phyloP scores from a whole-genome alignment of 225 moss, liverwort and hornwort species.

The Sphagnum contortum region DNA sequence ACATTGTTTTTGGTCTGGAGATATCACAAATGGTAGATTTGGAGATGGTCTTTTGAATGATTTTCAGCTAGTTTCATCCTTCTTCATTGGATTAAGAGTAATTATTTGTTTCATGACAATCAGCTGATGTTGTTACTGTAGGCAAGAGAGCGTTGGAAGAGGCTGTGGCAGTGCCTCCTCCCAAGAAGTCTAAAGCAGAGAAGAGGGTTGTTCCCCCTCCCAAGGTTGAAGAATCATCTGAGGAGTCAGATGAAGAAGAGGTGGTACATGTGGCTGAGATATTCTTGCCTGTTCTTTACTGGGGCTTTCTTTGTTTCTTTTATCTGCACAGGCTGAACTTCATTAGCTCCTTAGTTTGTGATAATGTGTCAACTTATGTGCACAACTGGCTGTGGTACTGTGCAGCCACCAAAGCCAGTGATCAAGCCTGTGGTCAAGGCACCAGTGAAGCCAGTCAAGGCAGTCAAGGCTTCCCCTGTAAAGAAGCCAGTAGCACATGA shows the following conservation, averaged over 20 bases:
- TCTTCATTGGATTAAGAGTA: too few species aligned
- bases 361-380: too few species aligned
- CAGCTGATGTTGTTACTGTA: background rate
- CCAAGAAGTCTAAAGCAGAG: constrained; percentile 35
- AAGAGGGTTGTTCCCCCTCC: constrained; percentile 42
- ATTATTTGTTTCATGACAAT: too few species aligned
- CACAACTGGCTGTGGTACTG: too few species aligned
- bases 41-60: too few species aligned
- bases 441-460: background rate
- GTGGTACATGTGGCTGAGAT: constrained; percentile 34
- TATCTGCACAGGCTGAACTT: background rate
- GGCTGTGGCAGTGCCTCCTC: constrained; percentile 24
- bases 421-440: constrained; percentile 23
- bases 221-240: constrained; percentile 25
- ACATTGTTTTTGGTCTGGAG: too few species aligned
- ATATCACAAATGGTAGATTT: too few species aligned
- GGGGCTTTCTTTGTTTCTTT: background rate
- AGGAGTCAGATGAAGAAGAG: constrained; percentile 31
- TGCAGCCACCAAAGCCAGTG: constrained; percentile 25
- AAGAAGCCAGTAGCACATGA: background rate
- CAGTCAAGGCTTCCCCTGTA: background rate
- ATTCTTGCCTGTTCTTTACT: background rate
- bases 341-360: too few species aligned
- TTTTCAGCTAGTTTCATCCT: too few species aligned
- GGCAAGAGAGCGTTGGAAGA: constrained; percentile 40